Percentiles rank a stretch among this genome's conserved stretches.
phyloP scores from a whole-genome alignment of 129 eudicot species.

The Arctium minus region DNA sequence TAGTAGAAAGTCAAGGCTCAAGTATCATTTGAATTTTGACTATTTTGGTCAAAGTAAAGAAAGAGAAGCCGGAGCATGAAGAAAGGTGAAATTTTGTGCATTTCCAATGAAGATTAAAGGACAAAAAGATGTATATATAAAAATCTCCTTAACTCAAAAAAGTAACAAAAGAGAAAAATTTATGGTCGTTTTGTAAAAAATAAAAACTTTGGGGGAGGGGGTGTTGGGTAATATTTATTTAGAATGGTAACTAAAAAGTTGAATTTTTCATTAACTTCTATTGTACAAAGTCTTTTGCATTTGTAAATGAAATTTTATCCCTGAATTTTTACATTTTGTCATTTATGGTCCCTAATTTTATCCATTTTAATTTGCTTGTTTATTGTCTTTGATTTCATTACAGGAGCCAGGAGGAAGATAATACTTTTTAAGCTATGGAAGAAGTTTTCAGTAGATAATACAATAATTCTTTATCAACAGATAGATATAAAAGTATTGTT shows the following conservation, averaged over 20 bases:
- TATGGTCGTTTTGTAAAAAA: conserved; percentile 20
- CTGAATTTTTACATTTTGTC: not conserved
- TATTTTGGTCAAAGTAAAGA: conserved; percentile 14
- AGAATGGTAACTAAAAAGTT: conserved; percentile 9
- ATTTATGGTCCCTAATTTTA: not conserved
- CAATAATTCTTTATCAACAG: not conserved
- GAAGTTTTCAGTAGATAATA: not conserved
- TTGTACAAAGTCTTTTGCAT: conserved; percentile 55
- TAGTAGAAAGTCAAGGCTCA: conserved; percentile 19
- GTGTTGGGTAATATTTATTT: conserved; percentile 14
- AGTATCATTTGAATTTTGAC: conserved; percentile 5
- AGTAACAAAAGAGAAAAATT: not conserved
- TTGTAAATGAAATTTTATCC: conserved; percentile 2
- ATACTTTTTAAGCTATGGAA: not conserved
- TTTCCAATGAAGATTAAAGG: conserved; percentile 12
- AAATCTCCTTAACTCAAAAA: conserved; percentile 13
- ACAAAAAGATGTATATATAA: conserved; percentile 43
- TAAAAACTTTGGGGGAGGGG: conserved; percentile 28
- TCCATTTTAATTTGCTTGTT: not conserved
- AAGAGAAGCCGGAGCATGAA: not conserved
- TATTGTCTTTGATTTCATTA: not conserved
- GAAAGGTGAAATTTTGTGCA: conserved; percentile 15
- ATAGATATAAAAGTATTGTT: not conserved
- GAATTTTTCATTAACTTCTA: conserved; percentile 11
- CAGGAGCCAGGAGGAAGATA: too few species aligned